These are phyloP conservation scores for Eucalyptus polybractea DNA, from an alignment of 345 rosid genomes.

Conservation along the genomic window DNA sequence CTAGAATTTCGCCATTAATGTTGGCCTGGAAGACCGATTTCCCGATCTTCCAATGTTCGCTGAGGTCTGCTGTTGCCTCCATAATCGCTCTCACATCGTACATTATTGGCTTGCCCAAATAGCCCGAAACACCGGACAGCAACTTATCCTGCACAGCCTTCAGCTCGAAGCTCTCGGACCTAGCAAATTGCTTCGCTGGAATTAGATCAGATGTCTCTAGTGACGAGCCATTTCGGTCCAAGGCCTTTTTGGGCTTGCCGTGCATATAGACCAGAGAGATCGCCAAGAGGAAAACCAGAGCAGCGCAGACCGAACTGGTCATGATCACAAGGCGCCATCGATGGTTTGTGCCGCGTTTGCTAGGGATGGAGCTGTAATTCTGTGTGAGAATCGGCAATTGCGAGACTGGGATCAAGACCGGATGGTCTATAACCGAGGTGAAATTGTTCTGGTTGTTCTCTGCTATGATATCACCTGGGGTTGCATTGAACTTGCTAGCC, in stretches of 20 bases:
- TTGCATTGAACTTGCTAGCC: slow-evolving; percentile 30
- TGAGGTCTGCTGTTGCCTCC: slow-evolving; percentile 36
- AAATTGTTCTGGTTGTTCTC: slow-evolving; percentile 29
- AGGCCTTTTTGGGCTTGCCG: neutral
- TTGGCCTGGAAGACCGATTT: slow-evolving; percentile 36
- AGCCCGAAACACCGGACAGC: slow-evolving; percentile 41
- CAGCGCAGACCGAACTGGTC: neutral
- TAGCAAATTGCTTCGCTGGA: slow-evolving; percentile 6
- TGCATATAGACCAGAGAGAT: neutral
- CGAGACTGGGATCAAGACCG: slow-evolving; percentile 41
- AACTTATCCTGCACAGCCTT: slow-evolving; percentile 34
- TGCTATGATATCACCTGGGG: slow-evolving; percentile 6
- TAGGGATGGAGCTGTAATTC: neutral
- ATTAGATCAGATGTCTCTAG: slow-evolving; percentile 26
- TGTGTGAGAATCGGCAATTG: slow-evolving; percentile 28
- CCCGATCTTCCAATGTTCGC: slow-evolving; percentile 26
- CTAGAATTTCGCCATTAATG: slow-evolving; percentile 29
- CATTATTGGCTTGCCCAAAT: slow-evolving; percentile 32
- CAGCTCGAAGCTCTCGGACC: slow-evolving; percentile 3
- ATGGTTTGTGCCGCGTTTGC: neutral
- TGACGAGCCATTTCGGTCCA: slow-evolving; percentile 10
- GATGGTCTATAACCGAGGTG: slow-evolving; percentile 12
- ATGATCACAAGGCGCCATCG: neutral
- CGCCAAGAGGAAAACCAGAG: slow-evolving; percentile 6
- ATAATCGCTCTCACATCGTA: slow-evolving; percentile 20